Evolutionary conservation across 2,329 filamentous ascomycete species (phyloP).

Genomic region (Clathrospora elynae): DNA sequence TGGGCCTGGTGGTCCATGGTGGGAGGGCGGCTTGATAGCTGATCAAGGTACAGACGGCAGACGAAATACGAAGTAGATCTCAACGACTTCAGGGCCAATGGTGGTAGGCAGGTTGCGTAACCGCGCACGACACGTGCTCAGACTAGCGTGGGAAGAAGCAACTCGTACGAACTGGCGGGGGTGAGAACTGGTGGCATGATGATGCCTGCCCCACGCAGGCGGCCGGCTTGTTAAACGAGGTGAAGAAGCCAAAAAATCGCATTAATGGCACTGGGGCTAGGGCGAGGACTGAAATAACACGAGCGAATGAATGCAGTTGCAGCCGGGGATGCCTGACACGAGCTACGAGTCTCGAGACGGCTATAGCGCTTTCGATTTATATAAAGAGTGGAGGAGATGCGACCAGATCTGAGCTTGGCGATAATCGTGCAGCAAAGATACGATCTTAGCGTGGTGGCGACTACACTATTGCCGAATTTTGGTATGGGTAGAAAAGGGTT

Average conservation of each 20-base stretch:
- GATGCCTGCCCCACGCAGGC: slow-evolving; percentile 20
- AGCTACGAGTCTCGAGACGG: slow-evolving; percentile 2
- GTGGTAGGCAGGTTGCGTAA: slow-evolving; percentile 4
- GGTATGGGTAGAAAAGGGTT: too few species aligned
- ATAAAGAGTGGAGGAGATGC: too few species aligned
- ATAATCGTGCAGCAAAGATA: too few species aligned
- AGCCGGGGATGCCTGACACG: slow-evolving; percentile 18
- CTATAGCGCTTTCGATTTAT: slow-evolving; percentile 1
- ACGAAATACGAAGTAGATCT: slow-evolving; percentile 2
- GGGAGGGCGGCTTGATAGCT: not conserved
- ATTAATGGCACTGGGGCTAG: slow-evolving; percentile 14
- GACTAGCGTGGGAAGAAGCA: slow-evolving; percentile 7
- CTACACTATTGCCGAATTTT: too few species aligned
- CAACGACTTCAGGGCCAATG: slow-evolving; percentile 9
- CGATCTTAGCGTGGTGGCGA: too few species aligned
- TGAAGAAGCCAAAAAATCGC: slow-evolving; percentile 9
- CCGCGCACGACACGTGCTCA: slow-evolving; percentile 11
- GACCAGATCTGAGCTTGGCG: too few species aligned
- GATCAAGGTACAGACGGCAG: slow-evolving; percentile 1
- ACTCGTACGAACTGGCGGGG: slow-evolving; percentile 13
- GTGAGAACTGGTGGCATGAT: slow-evolving; percentile 22
- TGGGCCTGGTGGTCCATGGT: slow-evolving; percentile 40
- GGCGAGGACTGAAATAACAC: slow-evolving; percentile 12
- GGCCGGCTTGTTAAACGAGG: slow-evolving; percentile 17
- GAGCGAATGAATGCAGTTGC: slow-evolving; percentile 16